A percentile compares a stretch with the other conserved stretches of the same genome.
Evolutionary conservation across 805 yeast genomes (phyloP).

Genomic region (Clavispora carvajalis): DNA sequence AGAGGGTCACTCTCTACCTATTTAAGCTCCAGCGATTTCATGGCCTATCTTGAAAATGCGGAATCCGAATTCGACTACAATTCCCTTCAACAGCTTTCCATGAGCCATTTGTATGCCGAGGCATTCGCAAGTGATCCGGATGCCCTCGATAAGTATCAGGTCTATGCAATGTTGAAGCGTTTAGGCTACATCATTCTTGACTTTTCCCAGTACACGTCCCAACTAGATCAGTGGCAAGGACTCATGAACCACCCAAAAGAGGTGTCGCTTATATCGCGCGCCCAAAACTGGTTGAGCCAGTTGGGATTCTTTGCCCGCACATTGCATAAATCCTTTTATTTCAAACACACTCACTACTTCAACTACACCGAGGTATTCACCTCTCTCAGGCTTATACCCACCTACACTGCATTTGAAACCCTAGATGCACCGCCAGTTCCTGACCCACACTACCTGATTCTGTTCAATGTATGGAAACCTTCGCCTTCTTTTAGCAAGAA

Average conservation of each 20-base stretch:
- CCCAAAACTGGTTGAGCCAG: neutral
- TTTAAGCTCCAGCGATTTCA: constrained; percentile 18
- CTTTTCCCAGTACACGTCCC: constrained; percentile 2
- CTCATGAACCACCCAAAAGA: constrained; percentile 18
- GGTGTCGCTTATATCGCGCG: neutral
- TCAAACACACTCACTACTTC: constrained; percentile 22
- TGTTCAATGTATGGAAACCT: constrained; percentile 84
- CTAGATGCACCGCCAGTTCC: constrained; percentile 4
- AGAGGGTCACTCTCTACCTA: constrained; percentile 52
- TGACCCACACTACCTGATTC: constrained; percentile 24
- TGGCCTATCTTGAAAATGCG: constrained; percentile 16
- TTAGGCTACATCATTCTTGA: constrained; percentile 61
- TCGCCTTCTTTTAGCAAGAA: constrained; percentile 63
- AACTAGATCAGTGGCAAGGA: constrained; percentile 14
- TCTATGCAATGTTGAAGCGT: constrained; percentile 69
- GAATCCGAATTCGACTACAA: constrained; percentile 20
- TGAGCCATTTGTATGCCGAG: constrained; percentile 60
- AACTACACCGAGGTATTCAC: constrained; percentile 18
- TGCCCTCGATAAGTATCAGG: constrained; percentile 53
- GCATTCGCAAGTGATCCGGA: constrained; percentile 34
- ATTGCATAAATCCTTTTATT: constrained; percentile 11
- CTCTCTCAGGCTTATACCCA: constrained; percentile 18
- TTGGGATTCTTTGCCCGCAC: neutral
- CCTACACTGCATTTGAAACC: constrained; percentile 12
- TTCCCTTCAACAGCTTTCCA: constrained; percentile 37